Evolutionary conservation across 345 rosid genomes (phyloP).

Genomic region (Rhizophora mangle): DNA sequence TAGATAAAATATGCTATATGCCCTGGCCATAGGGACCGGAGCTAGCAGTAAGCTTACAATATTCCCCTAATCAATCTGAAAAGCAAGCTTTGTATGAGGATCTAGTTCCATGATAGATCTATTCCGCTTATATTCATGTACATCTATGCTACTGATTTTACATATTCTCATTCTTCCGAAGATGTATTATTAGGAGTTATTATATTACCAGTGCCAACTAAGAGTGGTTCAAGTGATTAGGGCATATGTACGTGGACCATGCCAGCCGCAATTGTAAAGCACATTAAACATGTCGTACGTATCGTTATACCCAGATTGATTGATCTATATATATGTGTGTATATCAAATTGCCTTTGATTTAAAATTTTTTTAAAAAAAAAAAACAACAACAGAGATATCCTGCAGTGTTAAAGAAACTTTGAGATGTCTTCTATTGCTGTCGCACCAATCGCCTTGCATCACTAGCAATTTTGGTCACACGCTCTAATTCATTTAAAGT

Average conservation of each 20-base stretch:
- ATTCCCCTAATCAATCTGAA: conserved; percentile 17
- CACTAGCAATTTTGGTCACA: no score
- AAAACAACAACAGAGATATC: no score
- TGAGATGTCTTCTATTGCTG: no score
- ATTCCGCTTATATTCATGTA: neutral
- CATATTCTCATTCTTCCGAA: neutral
- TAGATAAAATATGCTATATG: conserved; percentile 39
- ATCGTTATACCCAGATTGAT: no score
- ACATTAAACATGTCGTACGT: neutral
- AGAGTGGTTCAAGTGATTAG: conserved; percentile 31
- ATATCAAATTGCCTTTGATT: no score
- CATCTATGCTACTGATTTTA: conserved; percentile 7
- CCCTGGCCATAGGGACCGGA: conserved; percentile 10
- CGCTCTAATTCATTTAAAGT: no score
- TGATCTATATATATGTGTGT: no score
- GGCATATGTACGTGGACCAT: conserved; percentile 43
- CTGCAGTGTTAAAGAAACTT: no score
- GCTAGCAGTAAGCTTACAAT: conserved; percentile 18
- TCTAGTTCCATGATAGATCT: neutral
- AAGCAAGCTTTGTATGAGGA: conserved; percentile 1
- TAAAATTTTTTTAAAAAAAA: no score
- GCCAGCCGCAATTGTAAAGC: conserved; percentile 13
- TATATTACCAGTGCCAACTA: conserved; percentile 24
- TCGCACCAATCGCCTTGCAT: no score
- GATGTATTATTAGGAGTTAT: neutral